Evolutionary conservation across 2,329 filamentous ascomycete genomes (phyloP), one percentile per base, ranked within the genome.

Genomic region (Juglanconis juglandina): DNA sequence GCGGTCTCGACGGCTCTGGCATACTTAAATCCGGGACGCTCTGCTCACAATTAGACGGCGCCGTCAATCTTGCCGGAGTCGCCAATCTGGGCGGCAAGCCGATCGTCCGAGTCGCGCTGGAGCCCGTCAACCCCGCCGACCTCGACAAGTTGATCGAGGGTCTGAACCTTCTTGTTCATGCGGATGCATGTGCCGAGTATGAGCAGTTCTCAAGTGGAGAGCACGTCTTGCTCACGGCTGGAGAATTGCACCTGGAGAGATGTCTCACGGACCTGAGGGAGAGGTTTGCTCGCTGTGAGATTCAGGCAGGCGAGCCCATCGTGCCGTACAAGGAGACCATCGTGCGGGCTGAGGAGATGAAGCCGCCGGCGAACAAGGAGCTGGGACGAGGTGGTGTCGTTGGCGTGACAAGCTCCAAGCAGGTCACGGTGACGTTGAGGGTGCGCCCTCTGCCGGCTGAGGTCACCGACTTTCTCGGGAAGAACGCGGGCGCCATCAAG

Each of bases 281-380:
- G 71, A 83, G 95, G 5, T 99, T 96, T 71, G 94, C 95, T 5
- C 88, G 87, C 65, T 98, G 96, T 71, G 94, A 98, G 66, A 93
- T 99, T 56, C 94, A 98, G 70, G 91, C 91, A 34, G 93, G 95
- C 59, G 91, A 91, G 48, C 91, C 95, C 1, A 98, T 99, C 63
- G 95, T 99, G 13, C 95, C 95, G 0, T 99, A 96, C 74, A 84
- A 93, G 59, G 95, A 99, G 76, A 95, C 92, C 0, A 96, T 96
- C 61, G 87, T 97, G 46, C 84, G 86, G 33, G 90, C 88, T 0
- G 86, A 92, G 42, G 95, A 99, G 74, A 99, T 99, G 95, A 88
- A 92, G 32, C 87, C 92, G 1, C 90, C 92, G 0, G 91, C 83
- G 61, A 91, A 96, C 73, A 89, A 93, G 65, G 91, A 96, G 11